Conservation (phyloP, 2,329 filamentous ascomycete genomes). For the Conoideocrella luteorostrata region DNA sequence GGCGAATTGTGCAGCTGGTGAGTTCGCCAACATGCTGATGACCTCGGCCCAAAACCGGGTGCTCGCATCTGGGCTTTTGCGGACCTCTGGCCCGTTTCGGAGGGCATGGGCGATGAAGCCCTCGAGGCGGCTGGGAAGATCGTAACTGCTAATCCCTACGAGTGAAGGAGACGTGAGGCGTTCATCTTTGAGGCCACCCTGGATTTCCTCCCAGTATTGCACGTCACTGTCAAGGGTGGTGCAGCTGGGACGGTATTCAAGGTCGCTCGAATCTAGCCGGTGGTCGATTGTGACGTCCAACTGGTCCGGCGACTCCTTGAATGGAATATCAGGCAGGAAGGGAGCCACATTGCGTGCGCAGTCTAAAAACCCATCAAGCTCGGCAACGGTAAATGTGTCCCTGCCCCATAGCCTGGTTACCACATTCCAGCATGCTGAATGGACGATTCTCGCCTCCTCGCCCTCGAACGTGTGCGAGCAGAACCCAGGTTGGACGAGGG, state of each 20-base stretch:
- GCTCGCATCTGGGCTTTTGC: background rate
- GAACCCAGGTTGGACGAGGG: slow-evolving; percentile 6
- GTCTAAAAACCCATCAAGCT: slow-evolving; percentile 10
- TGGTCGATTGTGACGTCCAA: slow-evolving; percentile 10
- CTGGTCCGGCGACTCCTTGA: slow-evolving; percentile 8
- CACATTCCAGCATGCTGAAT: slow-evolving; percentile 10
- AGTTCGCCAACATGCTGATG: slow-evolving; percentile 8
- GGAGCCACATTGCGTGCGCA: slow-evolving; percentile 6
- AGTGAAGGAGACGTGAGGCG: slow-evolving; percentile 6
- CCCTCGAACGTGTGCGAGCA: slow-evolving; percentile 1
- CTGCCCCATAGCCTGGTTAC: slow-evolving; percentile 7
- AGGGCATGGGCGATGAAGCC: slow-evolving; percentile 5
- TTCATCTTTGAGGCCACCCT: slow-evolving; percentile 5
- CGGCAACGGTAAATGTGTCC: slow-evolving; percentile 5
- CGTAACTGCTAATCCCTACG: slow-evolving; percentile 1
- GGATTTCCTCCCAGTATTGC: slow-evolving; percentile 4
- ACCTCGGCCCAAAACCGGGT: slow-evolving; percentile 4
- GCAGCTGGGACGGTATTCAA: slow-evolving; percentile 1
- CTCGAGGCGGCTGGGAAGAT: slow-evolving; percentile 4
- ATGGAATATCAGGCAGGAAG: slow-evolving; percentile 8
- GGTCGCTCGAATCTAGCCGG: slow-evolving; percentile 4
- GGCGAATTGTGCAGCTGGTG: slow-evolving; percentile 2
- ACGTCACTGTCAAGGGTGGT: background rate
- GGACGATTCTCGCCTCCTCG: slow-evolving; percentile 7
- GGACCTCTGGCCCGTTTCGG: background rate